phyloP scores from a whole-genome alignment of 2,329 filamentous ascomycete genomes.

The Allantophomopsis lycopodina region DNA sequence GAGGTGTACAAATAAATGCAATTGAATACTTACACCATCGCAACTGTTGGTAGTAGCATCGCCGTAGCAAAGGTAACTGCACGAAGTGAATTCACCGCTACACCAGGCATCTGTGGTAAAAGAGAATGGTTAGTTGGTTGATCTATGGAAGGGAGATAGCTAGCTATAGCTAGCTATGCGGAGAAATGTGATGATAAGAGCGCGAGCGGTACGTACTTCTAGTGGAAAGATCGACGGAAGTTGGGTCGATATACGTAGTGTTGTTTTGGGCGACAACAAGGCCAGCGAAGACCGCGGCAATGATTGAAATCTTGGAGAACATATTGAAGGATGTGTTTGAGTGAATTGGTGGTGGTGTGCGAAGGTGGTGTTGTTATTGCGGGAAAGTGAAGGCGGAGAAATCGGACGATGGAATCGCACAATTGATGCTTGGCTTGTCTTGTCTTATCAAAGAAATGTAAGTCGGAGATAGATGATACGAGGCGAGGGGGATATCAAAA shows the following conservation, averaged over 20 bases:
- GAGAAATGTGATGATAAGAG: neutral
- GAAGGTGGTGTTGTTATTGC: too few species aligned
- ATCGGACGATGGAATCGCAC: too few species aligned
- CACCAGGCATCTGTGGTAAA: conserved; percentile 36
- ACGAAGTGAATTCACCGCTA: conserved; percentile 40
- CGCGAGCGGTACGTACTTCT: neutral
- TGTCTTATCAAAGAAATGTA: too few species aligned
- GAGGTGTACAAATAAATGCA: neutral
- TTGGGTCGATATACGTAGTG: conserved; percentile 26
- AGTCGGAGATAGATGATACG: too few species aligned
- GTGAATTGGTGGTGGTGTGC: too few species aligned
- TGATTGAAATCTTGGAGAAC: conserved; percentile 29
- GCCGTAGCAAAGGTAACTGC: conserved; percentile 43
- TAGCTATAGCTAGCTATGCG: neutral
- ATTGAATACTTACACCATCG: conserved; percentile 31
- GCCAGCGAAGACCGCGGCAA: conserved; percentile 29
- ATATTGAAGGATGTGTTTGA: conserved; percentile 25
- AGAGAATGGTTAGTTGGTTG: conserved; percentile 5
- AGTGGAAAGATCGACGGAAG: conserved; percentile 17
- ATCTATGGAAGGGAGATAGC: neutral
- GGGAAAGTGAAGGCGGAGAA: too few species aligned
- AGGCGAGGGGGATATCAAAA: too few species aligned
- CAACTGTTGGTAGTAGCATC: conserved; percentile 36
- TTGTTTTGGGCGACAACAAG: conserved; percentile 29
- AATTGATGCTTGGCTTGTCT: too few species aligned